These are phyloP conservation scores for Fusarium stilboides DNA, from an alignment of 2,329 filamentous ascomycete species.

Conservation along the genomic window DNA sequence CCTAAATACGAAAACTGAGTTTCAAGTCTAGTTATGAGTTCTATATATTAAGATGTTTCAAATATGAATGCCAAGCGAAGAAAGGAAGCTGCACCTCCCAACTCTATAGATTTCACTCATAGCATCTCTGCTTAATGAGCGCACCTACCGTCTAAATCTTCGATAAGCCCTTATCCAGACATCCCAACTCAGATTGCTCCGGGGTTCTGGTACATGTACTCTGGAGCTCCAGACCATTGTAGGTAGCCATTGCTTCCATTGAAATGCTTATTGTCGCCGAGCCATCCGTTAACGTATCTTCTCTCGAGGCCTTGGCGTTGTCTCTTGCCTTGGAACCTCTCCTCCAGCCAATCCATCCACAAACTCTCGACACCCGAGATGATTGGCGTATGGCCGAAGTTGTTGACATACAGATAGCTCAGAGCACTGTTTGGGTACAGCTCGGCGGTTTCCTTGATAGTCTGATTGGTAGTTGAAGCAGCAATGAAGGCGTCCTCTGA, in stretches of 20 bases:
- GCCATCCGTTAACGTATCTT: conserved; percentile 1
- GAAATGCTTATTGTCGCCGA: background rate
- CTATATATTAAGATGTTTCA: no score
- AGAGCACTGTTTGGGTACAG: background rate
- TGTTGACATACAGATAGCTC: conserved; percentile 3
- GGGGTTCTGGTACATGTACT: conserved; percentile 24
- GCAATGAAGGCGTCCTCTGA: background rate
- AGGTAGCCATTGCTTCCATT: conserved; percentile 12
- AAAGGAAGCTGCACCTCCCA: no score
- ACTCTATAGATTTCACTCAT: no score
- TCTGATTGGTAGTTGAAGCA: background rate
- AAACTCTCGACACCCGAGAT: background rate
- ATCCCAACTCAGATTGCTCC: conserved; percentile 1
- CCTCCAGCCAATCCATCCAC: conserved; percentile 16
- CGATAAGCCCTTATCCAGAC: no score
- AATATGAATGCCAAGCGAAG: no score
- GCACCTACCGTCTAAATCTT: no score
- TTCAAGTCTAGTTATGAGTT: no score
- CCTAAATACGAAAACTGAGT: no score
- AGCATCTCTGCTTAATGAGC: no score
- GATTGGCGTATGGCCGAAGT: conserved; percentile 9
- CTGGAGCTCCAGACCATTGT: conserved; percentile 19
- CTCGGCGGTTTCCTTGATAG: accelerated
- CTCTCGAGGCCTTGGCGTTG: background rate
- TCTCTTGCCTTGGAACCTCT: conserved; percentile 2